Base-by-base conservation (phyloP, 148 eudicot species). In the Polygonum maritimum region DNA sequence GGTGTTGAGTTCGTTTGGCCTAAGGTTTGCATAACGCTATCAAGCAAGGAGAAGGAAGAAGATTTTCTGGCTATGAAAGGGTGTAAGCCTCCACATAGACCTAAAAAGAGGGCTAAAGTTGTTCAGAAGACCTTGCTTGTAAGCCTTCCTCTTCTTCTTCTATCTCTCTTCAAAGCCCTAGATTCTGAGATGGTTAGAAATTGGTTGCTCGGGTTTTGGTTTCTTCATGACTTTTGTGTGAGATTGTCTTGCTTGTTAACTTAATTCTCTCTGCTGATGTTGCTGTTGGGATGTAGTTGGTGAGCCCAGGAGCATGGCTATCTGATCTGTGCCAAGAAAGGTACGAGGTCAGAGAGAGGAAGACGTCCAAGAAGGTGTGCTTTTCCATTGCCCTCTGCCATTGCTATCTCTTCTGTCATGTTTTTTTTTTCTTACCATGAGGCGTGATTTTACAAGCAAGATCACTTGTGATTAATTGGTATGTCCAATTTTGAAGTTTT, bases 51-150 rank as follows among this genome's bases (percentile, higher is more conserved):
- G 62, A 95, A 95, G 73, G 99, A 95, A 69, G 99, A 92, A 80
- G 99, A 95, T 84, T 95, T 95, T 77, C 73, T 95, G 84, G 96
- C 94, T 0, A 95, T 95, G 94, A 95, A 92, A 85, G 99, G 99
- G 1, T 92, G 92, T 84, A 95, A 92, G 77, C 90, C 81, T 18
- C 96, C 99, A 67, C 97, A 95, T 51, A 88, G 99, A 83, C 99
- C 99, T 52, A 95, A 95, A 83, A 95, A 92, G 80, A 86, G 99
- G 75, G 96, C 96, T 45, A 95, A 95, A 58, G 76, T 87, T 41
- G 79, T 92, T 73, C 99, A 95, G 62, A 88, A 87, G 71, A 86
- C 88, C 55, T 80, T 95, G 65, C 85, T 87, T 77, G 99, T 95
- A 84, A 83, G 92, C 40, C 16, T 35, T 70, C n/a, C n/a, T n/a